Percentiles rank a stretch among this genome's conserved stretches.
These are phyloP conservation scores for Chenopodium formosanum DNA, from an alignment of 148 eudicot genomes.

Conservation along the genomic window DNA sequence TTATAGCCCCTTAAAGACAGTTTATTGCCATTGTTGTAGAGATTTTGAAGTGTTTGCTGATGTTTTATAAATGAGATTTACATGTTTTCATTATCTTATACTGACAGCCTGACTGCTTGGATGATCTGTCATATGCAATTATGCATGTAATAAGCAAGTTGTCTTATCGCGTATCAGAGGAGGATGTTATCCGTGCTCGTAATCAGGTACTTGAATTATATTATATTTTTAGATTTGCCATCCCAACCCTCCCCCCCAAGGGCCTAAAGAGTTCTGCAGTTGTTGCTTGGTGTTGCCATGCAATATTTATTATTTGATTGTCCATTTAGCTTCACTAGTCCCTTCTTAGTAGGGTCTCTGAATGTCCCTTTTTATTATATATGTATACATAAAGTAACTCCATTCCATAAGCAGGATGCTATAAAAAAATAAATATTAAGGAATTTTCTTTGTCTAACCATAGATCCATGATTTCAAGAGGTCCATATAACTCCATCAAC, in stretches of 20 bases:
- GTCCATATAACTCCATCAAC: too few species aligned
- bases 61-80: background rate
- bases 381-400: background rate
- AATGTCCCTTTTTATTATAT: too few species aligned
- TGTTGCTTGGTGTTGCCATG: background rate
- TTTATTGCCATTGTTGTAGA: background rate
- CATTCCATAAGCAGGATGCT: background rate
- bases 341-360: too few species aligned
- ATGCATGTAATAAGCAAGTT: conserved; percentile 56
- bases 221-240: background rate
- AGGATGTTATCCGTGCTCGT: conserved; percentile 64
- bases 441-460: background rate
- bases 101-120: conserved; percentile 54
- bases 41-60: conserved; percentile 4
- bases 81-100: conserved; percentile 12
- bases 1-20: background rate
- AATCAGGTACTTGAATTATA: conserved; percentile 51
- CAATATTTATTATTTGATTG: too few species aligned
- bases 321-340: too few species aligned
- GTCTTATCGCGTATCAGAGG: conserved; percentile 58
- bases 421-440: background rate
- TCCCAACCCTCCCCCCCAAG: background rate
- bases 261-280: background rate
- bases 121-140: conserved; percentile 59
- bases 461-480: too few species aligned